Percentiles rank a stretch among this genome's conserved stretches.
Conservation (phyloP, 225 moss, liverwort and hornwort species). For the Pseudoscleropodium purum region DNA sequence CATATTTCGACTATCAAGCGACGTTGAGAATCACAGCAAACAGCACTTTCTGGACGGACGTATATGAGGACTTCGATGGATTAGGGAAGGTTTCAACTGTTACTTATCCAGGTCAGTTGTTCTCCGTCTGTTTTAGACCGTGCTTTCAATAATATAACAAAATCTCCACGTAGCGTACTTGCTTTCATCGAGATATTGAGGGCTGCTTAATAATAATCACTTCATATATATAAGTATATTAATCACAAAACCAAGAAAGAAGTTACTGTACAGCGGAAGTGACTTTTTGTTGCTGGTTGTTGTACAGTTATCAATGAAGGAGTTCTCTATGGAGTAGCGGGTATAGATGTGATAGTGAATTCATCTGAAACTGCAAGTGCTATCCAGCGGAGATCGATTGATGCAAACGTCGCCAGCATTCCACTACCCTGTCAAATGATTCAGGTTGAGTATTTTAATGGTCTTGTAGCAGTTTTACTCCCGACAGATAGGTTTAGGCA, state of each 20-base stretch:
- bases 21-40: slow-evolving; percentile 13
- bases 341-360: slow-evolving; percentile 46
- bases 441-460: slow-evolving; percentile 15
- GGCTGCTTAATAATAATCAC: background rate
- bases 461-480: background rate
- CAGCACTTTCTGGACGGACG: slow-evolving; percentile 33
- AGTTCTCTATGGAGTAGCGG: slow-evolving; percentile 39
- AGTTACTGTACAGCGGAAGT: background rate
- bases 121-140: background rate
- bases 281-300: background rate
- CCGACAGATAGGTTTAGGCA: background rate
- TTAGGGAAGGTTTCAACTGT: slow-evolving; percentile 32
- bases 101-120: slow-evolving; percentile 33
- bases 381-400: slow-evolving; percentile 18
- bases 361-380: background rate
- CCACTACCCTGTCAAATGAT: slow-evolving; percentile 27
- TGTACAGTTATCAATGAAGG: slow-evolving; percentile 28
- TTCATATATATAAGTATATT: background rate
- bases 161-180: background rate
- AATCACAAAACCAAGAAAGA: background rate
- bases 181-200: background rate
- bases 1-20: slow-evolving; percentile 49
- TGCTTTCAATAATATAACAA: background rate
- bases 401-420: slow-evolving; percentile 21
- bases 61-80: slow-evolving; percentile 33